Percentiles rank a stretch among this genome's conserved stretches.
Evolutionary conservation across 2,329 filamentous ascomycete species (phyloP).

Genomic region (Biscogniauxia sp.): DNA sequence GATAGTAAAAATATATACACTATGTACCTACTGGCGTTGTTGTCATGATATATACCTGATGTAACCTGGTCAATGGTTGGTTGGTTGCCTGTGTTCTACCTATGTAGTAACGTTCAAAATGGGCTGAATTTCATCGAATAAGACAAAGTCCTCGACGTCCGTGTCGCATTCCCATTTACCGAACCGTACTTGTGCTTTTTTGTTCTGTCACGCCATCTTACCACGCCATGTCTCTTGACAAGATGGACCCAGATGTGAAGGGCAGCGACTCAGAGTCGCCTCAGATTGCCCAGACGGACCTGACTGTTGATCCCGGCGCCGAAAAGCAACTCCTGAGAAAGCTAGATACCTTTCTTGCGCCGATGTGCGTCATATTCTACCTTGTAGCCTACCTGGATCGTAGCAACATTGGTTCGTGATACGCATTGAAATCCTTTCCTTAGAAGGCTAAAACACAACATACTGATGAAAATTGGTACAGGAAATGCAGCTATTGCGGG

Average conservation of each 20-base stretch:
- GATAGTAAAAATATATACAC: neutral
- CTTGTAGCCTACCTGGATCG: constrained; percentile 17
- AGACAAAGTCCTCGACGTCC: neutral
- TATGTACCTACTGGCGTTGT: neutral
- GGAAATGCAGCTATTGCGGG: constrained; percentile 18
- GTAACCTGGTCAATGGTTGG: neutral
- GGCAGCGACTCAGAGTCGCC: constrained; percentile 6
- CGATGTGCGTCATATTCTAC: constrained; percentile 16
- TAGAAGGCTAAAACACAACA: neutral
- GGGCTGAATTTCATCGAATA: neutral
- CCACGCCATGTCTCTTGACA: neutral
- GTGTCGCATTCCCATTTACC: neutral
- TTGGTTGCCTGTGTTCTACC: neutral
- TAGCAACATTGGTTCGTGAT: constrained; percentile 14
- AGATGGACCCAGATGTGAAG: constrained; percentile 5
- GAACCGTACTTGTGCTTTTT: neutral
- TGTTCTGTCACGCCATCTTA: neutral
- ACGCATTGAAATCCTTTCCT: neutral
- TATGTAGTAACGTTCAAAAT: neutral
- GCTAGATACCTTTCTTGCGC: constrained; percentile 13
- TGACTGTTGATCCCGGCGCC: constrained; percentile 6
- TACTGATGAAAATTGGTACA: neutral
- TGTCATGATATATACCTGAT: neutral
- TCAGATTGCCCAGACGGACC: constrained; percentile 1
- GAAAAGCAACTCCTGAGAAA: constrained; percentile 15